A percentile compares a stretch with the other conserved stretches of the same genome.
Evolutionary conservation across 352 stramenopile species (phyloP).

Genomic region (Pythium plurisporium): DNA sequence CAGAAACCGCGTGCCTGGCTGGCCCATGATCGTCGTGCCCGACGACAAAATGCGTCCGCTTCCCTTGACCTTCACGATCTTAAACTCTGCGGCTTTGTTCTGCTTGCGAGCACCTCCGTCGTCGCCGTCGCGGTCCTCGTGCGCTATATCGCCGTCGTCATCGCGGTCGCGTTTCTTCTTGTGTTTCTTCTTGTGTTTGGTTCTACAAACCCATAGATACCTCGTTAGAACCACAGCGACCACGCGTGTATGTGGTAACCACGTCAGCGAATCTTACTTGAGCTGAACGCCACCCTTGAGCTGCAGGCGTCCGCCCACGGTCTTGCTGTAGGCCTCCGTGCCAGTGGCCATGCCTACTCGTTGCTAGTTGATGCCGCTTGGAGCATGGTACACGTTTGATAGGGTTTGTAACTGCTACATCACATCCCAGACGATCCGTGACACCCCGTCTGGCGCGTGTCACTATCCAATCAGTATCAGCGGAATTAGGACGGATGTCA

Average conservation of each 20-base stretch:
- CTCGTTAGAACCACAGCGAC: neutral
- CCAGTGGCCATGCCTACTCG: constrained; percentile 1
- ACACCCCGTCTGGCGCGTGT: constrained; percentile 16
- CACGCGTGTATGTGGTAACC: constrained; percentile 22
- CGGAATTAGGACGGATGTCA: constrained; percentile 9
- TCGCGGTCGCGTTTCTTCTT: constrained; percentile 51
- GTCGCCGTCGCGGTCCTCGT: constrained; percentile 4
- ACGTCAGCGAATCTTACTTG: constrained; percentile 41
- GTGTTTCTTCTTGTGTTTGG: constrained; percentile 45
- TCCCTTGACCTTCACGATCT: constrained; percentile 75
- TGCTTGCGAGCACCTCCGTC: constrained; percentile 21
- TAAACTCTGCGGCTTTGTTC: constrained; percentile 37
- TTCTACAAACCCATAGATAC: constrained; percentile 11
- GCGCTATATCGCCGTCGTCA: constrained; percentile 15
- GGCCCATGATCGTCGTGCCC: constrained; percentile 85
- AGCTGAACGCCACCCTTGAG: constrained; percentile 85
- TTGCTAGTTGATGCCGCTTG: too few species aligned
- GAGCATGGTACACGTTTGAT: neutral
- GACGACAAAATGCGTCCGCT: constrained; percentile 81
- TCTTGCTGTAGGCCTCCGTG: constrained; percentile 50
- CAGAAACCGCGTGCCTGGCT: constrained; percentile 79
- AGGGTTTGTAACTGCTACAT: constrained; percentile 15
- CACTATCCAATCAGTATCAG: neutral
- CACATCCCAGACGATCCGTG: neutral
- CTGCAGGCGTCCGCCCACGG: constrained; percentile 71